These are phyloP conservation scores for Spinacia oleracea DNA, from an alignment of 179 eudicot species.

Conservation along the genomic window DNA sequence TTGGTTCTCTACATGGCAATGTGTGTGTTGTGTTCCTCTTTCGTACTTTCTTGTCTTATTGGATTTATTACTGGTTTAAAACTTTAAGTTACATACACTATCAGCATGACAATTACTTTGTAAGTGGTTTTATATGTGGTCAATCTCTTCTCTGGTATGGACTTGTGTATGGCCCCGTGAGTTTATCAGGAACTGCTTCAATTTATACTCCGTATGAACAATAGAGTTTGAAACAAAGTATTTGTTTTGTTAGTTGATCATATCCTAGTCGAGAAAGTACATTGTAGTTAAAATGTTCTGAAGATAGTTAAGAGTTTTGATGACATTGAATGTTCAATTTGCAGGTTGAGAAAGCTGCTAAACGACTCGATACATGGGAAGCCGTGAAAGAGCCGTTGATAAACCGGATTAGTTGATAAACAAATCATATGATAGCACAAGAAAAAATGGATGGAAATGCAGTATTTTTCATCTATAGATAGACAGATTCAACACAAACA, in stretches of 20 bases:
- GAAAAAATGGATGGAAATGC: neutral
- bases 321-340: neutral
- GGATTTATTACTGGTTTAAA: too few species aligned
- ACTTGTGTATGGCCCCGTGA: too few species aligned
- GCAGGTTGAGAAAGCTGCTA: constrained; percentile 59
- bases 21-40: too few species aligned
- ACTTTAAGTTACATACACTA: too few species aligned
- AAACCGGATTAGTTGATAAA: neutral
- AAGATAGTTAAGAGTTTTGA: neutral
- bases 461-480: neutral
- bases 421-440: too few species aligned
- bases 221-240: neutral
- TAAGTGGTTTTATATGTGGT: too few species aligned
- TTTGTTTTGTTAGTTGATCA: neutral
- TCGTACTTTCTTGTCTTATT: too few species aligned
- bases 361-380: constrained; percentile 50
- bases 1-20: too few species aligned
- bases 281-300: neutral
- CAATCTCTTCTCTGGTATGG: too few species aligned
- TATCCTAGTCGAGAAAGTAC: neutral
- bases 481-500: neutral
- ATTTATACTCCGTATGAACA: too few species aligned
- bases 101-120: too few species aligned
- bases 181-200: too few species aligned
- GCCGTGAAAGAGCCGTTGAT: constrained; percentile 41